phyloP scores from a whole-genome alignment of 106 monocot genomes.

The Dendrobium huoshanense region DNA sequence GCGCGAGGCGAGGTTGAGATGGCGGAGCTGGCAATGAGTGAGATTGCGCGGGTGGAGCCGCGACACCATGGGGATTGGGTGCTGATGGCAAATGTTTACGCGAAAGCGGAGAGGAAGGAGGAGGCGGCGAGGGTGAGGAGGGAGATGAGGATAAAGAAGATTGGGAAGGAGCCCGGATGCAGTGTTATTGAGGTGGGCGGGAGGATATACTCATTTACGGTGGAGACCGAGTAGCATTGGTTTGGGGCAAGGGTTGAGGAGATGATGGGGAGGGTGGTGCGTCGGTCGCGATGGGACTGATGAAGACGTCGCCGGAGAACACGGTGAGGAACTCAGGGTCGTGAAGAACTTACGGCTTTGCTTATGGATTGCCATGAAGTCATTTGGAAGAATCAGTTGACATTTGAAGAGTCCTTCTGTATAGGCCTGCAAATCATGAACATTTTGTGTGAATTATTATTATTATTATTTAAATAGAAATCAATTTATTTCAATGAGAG shows the following conservation, averaged over 20 bases:
- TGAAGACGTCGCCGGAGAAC: background rate
- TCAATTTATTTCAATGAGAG: too few relatives aligned
- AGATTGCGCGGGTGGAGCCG: conserved; percentile 24
- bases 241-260: background rate
- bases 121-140: conserved; percentile 20
- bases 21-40: conserved; percentile 18
- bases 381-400: background rate
- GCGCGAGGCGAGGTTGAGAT: conserved; percentile 14
- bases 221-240: background rate
- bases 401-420: too few relatives aligned
- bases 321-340: background rate
- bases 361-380: background rate
- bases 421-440: too few relatives aligned
- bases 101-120: conserved; percentile 22
- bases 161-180: conserved; percentile 22
- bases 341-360: background rate
- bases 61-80: conserved; percentile 27
- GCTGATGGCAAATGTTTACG: conserved; percentile 27
- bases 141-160: conserved; percentile 14
- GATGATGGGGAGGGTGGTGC: background rate
- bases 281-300: background rate
- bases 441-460: too few relatives aligned
- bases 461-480: too few relatives aligned
- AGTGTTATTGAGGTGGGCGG: conserved; percentile 32
- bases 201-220: background rate